Conservation (phyloP, 1,284 basidiomycete species). For the Golubevia sp. region DNA sequence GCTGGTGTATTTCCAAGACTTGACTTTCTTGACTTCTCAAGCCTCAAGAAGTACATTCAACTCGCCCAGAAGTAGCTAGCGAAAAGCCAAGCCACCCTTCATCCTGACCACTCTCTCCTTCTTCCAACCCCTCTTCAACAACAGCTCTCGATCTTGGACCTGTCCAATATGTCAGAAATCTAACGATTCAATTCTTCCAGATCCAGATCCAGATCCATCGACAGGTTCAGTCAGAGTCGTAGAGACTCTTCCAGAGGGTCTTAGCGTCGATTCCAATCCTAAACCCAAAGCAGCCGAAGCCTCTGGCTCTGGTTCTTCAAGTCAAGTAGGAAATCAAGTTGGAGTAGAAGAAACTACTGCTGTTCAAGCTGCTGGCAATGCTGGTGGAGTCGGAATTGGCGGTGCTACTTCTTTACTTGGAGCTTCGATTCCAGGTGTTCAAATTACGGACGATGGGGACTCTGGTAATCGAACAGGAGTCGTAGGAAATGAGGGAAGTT, state of each 20-base stretch:
- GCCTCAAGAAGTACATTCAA: too few species aligned
- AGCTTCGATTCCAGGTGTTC: background rate
- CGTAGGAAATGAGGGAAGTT: too few species aligned
- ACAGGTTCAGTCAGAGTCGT: background rate
- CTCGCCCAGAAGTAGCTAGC: slow-evolving; percentile 84
- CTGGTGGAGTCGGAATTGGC: background rate
- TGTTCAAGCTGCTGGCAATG: background rate
- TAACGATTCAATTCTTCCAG: slow-evolving; percentile 74
- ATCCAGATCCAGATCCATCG: slow-evolving; percentile 52
- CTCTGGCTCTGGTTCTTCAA: background rate
- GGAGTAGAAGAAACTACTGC: background rate
- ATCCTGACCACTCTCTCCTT: slow-evolving; percentile 9
- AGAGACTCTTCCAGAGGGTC: background rate
- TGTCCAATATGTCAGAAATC: slow-evolving; percentile 75
- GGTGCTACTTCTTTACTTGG: background rate
- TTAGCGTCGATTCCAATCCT: background rate
- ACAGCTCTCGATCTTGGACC: slow-evolving; percentile 78
- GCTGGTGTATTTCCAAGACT: too few species aligned
- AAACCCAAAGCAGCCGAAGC: background rate
- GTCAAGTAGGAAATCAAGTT: background rate
- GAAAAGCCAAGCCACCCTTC: slow-evolving; percentile 63
- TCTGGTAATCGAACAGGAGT: too few species aligned
- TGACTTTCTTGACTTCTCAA: too few species aligned
- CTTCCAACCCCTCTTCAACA: slow-evolving; percentile 10
- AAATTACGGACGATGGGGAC: background rate